Evolutionary conservation across 768 basidiomycete genomes (phyloP), one percentile per base, ranked within the genome.

Genomic region (Tricholoma flavovirens): DNA sequence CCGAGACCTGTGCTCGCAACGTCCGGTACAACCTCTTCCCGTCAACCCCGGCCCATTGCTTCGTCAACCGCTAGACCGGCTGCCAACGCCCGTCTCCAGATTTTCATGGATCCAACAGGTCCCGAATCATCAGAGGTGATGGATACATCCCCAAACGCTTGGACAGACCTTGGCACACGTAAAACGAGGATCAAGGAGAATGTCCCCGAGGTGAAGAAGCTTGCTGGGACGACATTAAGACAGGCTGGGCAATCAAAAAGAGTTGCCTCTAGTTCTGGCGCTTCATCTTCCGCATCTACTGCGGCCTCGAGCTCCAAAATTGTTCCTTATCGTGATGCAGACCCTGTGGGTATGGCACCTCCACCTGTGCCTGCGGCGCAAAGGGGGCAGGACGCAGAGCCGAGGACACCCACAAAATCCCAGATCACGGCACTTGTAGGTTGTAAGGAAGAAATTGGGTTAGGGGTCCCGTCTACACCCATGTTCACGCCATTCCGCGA

Each of bases 171-270:
- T 1, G 90, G 88, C 17, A 84, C 88, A 57, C 87, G 89, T 62
- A 88, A 87, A 67, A 78, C 83, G 4, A 80, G 90, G 52, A 75
- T 89, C 61, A 92, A 91, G 62, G 89, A 92, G 72, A 92, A 92
- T 61, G 72, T 84, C 1, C 82, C 81, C 7, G 87, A 87, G 67
- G 80, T 82, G 29, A 80, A 81, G 67, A 88, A 86, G 73, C 77
- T 86, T 51, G 78, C 68, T 2, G 89, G 88, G 10, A 78, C 86
- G 55, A 88, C 79, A 26, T 58, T 91, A 40, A 83, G 80, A 57
- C 84, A 87, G 57, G 74, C 83, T 15, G 83, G 86, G 24, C 75
- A 75, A 56, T 66, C 81, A 24, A 81, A 79, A 65, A 75, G 87
- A 22, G 62, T 82, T 29, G 78, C 75, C 22, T 80, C 75, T 30